phyloP scores from a whole-genome alignment of 495 filamentous ascomycete species.

The Pyronema domesticum region DNA sequence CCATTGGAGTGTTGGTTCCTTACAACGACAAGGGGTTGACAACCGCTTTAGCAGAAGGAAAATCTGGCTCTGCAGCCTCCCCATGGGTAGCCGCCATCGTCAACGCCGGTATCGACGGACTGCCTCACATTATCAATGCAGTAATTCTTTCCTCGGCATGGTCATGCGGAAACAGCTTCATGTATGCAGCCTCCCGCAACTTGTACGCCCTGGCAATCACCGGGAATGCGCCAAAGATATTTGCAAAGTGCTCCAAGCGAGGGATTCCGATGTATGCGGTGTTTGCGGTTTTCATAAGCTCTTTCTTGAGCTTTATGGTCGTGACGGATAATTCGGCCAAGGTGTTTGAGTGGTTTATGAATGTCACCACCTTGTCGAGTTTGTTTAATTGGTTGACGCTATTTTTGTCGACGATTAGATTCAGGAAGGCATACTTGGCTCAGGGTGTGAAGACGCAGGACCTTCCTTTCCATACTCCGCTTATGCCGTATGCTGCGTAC shows the following conservation, averaged over 20 bases:
- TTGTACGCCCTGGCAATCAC: conserved; percentile 40
- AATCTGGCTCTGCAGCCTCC: conserved; percentile 36
- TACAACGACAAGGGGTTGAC: conserved; percentile 37
- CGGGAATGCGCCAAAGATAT: conserved; percentile 38
- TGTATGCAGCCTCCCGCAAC: conserved; percentile 38
- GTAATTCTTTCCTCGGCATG: conserved; percentile 57
- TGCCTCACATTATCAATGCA: conserved; percentile 48
- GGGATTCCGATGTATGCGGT: conserved; percentile 32
- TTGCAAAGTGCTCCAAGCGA: conserved; percentile 39
- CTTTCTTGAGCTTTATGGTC: conserved; percentile 10
- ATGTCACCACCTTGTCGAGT: conserved; percentile 15
- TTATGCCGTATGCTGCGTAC: conserved; percentile 21
- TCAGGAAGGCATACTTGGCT: conserved; percentile 13
- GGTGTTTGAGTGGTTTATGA: conserved; percentile 23
- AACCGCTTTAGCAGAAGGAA: conserved; percentile 25
- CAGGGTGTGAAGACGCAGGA: conserved; percentile 14
- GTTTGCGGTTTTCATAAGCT: background rate
- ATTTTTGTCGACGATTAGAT: conserved; percentile 18
- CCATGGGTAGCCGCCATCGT: conserved; percentile 43
- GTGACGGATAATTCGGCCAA: conserved; percentile 15
- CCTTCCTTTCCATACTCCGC: conserved; percentile 10
- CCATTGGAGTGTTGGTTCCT: conserved; percentile 38
- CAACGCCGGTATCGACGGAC: conserved; percentile 26
- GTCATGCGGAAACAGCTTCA: conserved; percentile 45
- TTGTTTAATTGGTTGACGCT: conserved; percentile 21